Evolutionary conservation across 495 filamentous ascomycete genomes (phyloP), one percentile per base, ranked within the genome.

Genomic region (Talaromyces wortmannii): DNA sequence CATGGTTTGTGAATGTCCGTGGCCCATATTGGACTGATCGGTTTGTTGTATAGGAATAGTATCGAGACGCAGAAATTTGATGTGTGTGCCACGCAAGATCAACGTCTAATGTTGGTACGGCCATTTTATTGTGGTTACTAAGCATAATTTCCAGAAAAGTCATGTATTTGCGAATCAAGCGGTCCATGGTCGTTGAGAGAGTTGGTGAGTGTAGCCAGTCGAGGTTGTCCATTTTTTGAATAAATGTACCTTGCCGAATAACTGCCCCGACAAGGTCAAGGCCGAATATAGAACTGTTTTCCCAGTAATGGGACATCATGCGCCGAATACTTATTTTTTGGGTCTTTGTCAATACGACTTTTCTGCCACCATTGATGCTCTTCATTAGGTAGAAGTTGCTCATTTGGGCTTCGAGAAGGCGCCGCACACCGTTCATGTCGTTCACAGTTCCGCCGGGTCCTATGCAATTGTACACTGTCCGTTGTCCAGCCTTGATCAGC

Each of bases 31-130:
- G 40, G 4, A 58, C 31, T 51, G n/a, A 33, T 56, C 10, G 30
- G 10, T 5, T 13, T 23, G 5, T 11, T 12, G 76, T 81, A 63
- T 75, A 87, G 13, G 46, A 40, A 61, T 79, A 85, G 67, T 95
- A 95, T 15, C 64, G 55, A n/a, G 63, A 61, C 0, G 90, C 87
- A 4, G 73, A 81, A n/a, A 95, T 78, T 55, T 82, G 80, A 59
- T 82, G 79, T 2, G 78, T 83, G 56, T 80, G 77, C 90, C 91
- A 96, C 6, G 83, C 90, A 1, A 95, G 73, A 66, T 95, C 91
- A 15, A 95, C 80, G 57, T 95, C 91, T 3, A 95, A 74, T 11
- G 91, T 95, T 3, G 91, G 91, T 0, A 95, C 89, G 1, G 81
- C 83, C 42, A 82, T 75, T 12, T 81, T 63, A 1, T 61, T 56